Percentiles rank a stretch among this genome's conserved stretches.
Evolutionary conservation across 2,329 filamentous ascomycete species (phyloP).

Genomic region (Fusarium anthophilum): DNA sequence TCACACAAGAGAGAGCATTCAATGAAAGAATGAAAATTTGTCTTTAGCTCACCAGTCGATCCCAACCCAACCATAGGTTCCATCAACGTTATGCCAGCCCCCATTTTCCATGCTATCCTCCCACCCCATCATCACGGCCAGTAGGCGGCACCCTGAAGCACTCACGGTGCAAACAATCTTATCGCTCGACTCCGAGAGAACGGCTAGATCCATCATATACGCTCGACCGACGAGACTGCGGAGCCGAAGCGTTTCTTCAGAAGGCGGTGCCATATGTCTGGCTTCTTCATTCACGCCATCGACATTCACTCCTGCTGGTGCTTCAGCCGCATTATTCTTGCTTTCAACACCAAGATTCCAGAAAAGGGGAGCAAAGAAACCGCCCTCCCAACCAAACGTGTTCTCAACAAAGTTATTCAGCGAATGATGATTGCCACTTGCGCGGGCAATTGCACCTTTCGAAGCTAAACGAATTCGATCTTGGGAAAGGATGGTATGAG

Average conservation of each 20-base stretch:
- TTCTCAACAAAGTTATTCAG: constrained; percentile 78
- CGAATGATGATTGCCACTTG: constrained; percentile 55
- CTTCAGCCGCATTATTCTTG: constrained; percentile 52
- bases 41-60: constrained; percentile 46
- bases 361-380: constrained; percentile 84
- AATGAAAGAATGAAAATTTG: background rate
- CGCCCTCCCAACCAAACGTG: constrained; percentile 86
- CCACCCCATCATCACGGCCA: constrained; percentile 91
- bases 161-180: constrained; percentile 80
- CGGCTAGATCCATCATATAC: constrained; percentile 82
- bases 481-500: constrained; percentile 69
- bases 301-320: constrained; percentile 41
- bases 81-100: constrained; percentile 84
- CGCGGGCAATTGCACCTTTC: constrained; percentile 60
- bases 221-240: constrained; percentile 81
- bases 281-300: constrained; percentile 39
- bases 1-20: background rate
- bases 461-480: constrained; percentile 79
- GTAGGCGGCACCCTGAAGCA: constrained; percentile 74
- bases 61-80: constrained; percentile 69
- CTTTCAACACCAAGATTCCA: constrained; percentile 73
- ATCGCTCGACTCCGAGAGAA: constrained; percentile 75
- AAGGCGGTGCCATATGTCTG: constrained; percentile 47
- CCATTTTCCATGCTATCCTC: constrained; percentile 68
- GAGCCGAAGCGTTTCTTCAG: constrained; percentile 68